Base-by-base conservation (phyloP, 371 early-diverging fungal genomes). In the Conidiobolus incongruus region DNA sequence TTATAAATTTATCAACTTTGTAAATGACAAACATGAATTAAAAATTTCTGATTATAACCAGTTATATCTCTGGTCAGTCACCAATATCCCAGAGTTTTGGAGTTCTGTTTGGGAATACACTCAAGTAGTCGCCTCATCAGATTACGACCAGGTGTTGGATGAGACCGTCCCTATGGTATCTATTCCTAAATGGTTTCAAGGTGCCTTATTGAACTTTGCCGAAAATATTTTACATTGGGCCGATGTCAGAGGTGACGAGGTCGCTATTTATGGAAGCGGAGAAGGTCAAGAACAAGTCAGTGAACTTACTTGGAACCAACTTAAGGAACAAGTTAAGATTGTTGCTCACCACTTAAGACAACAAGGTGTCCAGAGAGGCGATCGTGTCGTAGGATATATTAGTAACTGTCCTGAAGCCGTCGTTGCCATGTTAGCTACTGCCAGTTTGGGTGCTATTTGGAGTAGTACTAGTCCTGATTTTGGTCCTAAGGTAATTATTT, bases 381-480 rank as follows among this genome's bases (percentile, higher is more conserved):
- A 98, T 53, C 70, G 91, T 13, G 81, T 97, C 0, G 86, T 82
- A 30, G 90, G 80, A 1, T 97, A 94, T 56, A 72, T 90, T 47
- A 80, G 96, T 20, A 95, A 95, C 62, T 75, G 77, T 33, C 52
- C 72, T 4, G 81, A 91, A 44, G 82, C 93, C 0, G 72, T 83
- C 10, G 56, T 94, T 44, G 76, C 75, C 33, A 83, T 93, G 75
- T 63, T 99, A 16, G 96, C 98, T 2, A 72, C 92, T 11, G 72
- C 87, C 2, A 75, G 86, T 45, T 63, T 98, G 30, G 99, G 99
- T 15, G 87, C 93, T 16, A 77, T 95, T 38, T 98, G 94, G 85
- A 90, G 81, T 56, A 77, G 77, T 0, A 75, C 92, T 26, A 92
- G 94, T 7, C 89, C 92, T 11, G 99, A 97, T 59, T 89, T 94